A percentile compares a stretch with the other conserved stretches of the same genome.
Evolutionary conservation across 495 filamentous ascomycete genomes (phyloP).

Genomic region (Chaetomium fimeti): DNA sequence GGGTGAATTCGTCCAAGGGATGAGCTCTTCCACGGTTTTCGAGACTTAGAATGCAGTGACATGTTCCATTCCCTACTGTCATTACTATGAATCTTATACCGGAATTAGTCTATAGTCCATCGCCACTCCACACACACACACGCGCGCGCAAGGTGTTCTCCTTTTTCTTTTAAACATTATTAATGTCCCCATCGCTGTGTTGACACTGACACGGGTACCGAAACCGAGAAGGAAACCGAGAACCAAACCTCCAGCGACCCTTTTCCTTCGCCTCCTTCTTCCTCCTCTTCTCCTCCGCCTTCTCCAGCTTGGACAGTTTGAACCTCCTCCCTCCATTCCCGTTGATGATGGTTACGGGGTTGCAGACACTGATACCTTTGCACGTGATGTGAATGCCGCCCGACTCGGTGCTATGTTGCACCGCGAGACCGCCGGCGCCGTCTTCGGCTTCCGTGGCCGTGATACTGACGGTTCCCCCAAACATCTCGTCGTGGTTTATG

Average conservation of each 20-base stretch:
- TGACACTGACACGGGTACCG: neutral
- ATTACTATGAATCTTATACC: too few species aligned
- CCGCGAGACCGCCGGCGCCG: neutral
- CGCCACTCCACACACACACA: too few species aligned
- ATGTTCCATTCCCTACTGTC: too few species aligned
- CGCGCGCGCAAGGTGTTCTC: too few species aligned
- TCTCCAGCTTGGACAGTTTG: neutral
- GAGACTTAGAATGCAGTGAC: too few species aligned
- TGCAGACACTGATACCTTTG: conserved; percentile 34
- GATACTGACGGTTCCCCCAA: too few species aligned
- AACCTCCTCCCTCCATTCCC: conserved; percentile 7
- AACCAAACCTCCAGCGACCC: neutral
- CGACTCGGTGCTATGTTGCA: conserved; percentile 13
- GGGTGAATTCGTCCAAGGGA: too few species aligned
- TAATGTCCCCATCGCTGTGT: too few species aligned
- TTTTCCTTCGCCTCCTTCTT: neutral
- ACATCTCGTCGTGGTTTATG: too few species aligned
- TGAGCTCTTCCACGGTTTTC: too few species aligned
- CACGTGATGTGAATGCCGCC: conserved; percentile 24
- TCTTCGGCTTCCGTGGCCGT: neutral
- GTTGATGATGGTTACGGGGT: conserved; percentile 33
- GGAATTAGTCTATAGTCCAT: too few species aligned
- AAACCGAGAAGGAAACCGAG: neutral
- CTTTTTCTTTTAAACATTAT: too few species aligned
- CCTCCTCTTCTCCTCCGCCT: neutral